A percentile compares a stretch with the other conserved stretches of the same genome.
These are phyloP conservation scores for Sugiyamaella xylanicola DNA, from an alignment of 1,139 yeast species.

Conservation along the genomic window DNA sequence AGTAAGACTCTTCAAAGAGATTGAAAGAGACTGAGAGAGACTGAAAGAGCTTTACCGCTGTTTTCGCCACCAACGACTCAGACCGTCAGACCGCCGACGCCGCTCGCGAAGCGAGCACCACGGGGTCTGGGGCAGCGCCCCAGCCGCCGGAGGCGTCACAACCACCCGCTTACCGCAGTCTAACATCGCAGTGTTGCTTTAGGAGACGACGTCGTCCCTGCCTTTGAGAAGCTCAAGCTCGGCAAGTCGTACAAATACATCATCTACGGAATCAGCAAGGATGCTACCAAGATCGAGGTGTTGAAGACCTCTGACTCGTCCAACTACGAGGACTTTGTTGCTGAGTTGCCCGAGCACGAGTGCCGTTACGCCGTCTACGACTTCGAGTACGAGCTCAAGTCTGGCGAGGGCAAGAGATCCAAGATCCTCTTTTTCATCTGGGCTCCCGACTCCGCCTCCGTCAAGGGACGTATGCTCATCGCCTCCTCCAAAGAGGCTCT, in stretches of 20 bases:
- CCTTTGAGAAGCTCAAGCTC: constrained; percentile 93
- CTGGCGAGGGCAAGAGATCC: constrained; percentile 91
- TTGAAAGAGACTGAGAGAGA: too few species aligned
- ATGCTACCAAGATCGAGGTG: constrained; percentile 88
- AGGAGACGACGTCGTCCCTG: constrained; percentile 89
- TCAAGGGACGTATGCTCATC: constrained; percentile 91
- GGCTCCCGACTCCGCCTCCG: constrained; percentile 98
- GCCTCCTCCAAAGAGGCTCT: constrained; percentile 97
- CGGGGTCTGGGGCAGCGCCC: constrained; percentile 8
- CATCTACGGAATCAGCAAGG: constrained; percentile 75
- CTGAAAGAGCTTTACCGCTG: too few species aligned
- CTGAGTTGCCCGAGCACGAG: constrained; percentile 89
- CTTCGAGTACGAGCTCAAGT: constrained; percentile 87
- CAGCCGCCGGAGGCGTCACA: constrained; percentile 12
- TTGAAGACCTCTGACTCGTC: constrained; percentile 74
- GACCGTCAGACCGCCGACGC: not conserved
- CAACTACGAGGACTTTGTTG: constrained; percentile 82
- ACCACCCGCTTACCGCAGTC: too few species aligned
- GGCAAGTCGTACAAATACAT: constrained; percentile 88
- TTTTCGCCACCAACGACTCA: too few species aligned
- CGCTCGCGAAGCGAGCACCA: constrained; percentile 2
- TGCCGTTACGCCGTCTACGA: constrained; percentile 97
- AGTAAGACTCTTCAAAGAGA: too few species aligned
- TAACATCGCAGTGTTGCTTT: constrained; percentile 82
- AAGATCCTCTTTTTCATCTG: constrained; percentile 93